Base-by-base conservation (phyloP, 345 rosid species). In the Gossypium sturtianum region DNA sequence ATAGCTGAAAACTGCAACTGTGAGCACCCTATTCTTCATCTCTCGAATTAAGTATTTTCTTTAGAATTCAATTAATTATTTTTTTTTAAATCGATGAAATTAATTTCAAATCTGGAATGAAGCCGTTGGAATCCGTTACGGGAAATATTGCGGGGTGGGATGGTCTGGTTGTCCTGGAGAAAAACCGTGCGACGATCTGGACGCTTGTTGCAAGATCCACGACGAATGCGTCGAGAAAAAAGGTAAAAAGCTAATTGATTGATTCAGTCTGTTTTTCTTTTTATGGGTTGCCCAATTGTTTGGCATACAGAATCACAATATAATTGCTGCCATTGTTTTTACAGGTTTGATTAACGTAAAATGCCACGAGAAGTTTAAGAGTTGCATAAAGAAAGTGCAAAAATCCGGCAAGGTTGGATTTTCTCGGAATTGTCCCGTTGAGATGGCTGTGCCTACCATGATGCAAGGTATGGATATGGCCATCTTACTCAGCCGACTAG, bases 71-170 rank as follows among this genome's bases (percentile, higher is more conserved):
- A 51, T 61, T 23, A 2, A 0, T 52, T 44, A 23, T 0, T 17
- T 61, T 67, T 20, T 60, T 0, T 27, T 72, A 66, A 66, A 66
- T 20, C 12, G 23, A 20, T 66, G 8, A 66, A 66, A 20, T n/a
- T 22, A 19, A 67, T 38, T 34, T 20, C 15, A 34, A 25, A 48
- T 71, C 49, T 73, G 66, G 71, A 67, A 59, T 78, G 52, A 61
- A 90, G 93, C 88, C 29, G 72, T 87, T 34, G 91, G 91, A 58
- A 89, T 94, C 70, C 85, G 93, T n/a, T 94, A 94, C 79, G 96
- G 98, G 62, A 92, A 92, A 81, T 94, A 91, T 76, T 94, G 98
- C 71, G 98, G 98, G 22, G 86, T 94, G 60, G 98, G 98, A 25
- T 89, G 92, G 90, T 83, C 80, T 17, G 97, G 98, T 7, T 94